Conservation (phyloP, 2,329 filamentous ascomycete species). For the Trichoderma sp. region DNA sequence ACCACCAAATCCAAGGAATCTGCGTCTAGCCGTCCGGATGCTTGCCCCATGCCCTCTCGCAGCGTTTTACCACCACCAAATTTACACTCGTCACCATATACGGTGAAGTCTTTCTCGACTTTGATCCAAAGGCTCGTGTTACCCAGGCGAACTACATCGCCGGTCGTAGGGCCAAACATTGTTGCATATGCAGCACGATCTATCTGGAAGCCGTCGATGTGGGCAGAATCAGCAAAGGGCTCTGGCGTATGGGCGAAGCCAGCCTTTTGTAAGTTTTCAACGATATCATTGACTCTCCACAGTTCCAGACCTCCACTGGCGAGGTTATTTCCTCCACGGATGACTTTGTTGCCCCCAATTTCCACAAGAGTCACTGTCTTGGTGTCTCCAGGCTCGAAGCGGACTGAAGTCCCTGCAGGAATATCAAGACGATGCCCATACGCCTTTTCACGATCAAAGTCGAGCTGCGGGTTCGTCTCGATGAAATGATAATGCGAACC, state of each 20-base stretch:
- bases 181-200: conserved; percentile 76
- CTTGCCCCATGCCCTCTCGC: conserved; percentile 94
- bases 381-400: conserved; percentile 91
- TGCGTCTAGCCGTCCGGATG: conserved; percentile 71
- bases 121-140: conserved; percentile 87
- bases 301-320: conserved; percentile 73
- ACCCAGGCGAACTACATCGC: conserved; percentile 81
- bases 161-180: conserved; percentile 93
- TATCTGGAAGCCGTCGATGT: conserved; percentile 69
- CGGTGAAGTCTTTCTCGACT: conserved; percentile 83
- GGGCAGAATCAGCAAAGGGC: conserved; percentile 56
- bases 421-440: conserved; percentile 91
- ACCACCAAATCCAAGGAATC: conserved; percentile 83
- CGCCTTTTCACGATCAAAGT: conserved; percentile 81
- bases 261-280: conserved; percentile 67
- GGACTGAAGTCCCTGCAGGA: conserved; percentile 84
- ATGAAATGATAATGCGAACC: conserved; percentile 97
- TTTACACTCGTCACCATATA: conserved; percentile 90
- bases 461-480: conserved; percentile 87
- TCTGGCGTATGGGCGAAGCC: conserved; percentile 80
- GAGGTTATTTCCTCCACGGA: conserved; percentile 81
- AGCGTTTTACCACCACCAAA: conserved; percentile 95
- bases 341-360: conserved; percentile 78
- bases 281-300: conserved; percentile 65
- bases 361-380: conserved; percentile 90